Conservation (phyloP, 352 stramenopile genomes). For the Plasmopara viticola region DNA sequence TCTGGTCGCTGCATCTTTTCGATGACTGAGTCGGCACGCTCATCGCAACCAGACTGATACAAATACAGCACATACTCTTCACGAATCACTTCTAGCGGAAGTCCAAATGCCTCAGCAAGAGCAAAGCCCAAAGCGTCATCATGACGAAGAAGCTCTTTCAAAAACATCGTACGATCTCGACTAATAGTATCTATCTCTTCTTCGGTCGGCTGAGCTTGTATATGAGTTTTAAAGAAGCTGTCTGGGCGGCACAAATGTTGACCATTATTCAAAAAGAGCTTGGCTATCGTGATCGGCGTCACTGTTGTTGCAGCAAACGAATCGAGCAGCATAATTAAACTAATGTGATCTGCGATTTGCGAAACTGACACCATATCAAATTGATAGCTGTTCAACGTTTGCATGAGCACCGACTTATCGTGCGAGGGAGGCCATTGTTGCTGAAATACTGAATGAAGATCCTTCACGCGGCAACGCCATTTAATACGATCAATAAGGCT, state of each 20-base stretch:
- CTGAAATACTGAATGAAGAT: slow-evolving; percentile 41
- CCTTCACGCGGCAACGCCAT: slow-evolving; percentile 44
- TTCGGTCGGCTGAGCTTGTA: slow-evolving; percentile 11
- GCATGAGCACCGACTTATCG: slow-evolving; percentile 42
- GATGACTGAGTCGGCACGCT: slow-evolving; percentile 58
- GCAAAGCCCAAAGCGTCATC: slow-evolving; percentile 58
- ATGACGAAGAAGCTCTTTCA: slow-evolving; percentile 62
- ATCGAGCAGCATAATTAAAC: slow-evolving; percentile 72
- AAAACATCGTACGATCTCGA: slow-evolving; percentile 53
- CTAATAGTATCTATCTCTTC: slow-evolving; percentile 23
- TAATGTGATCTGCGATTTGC: slow-evolving; percentile 57
- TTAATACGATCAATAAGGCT: slow-evolving; percentile 35
- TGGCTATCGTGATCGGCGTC: slow-evolving; percentile 62
- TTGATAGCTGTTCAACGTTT: slow-evolving; percentile 34
- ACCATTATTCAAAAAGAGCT: slow-evolving; percentile 49
- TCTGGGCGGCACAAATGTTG: slow-evolving; percentile 49
- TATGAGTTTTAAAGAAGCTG: slow-evolving; percentile 35
- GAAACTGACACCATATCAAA: slow-evolving; percentile 29
- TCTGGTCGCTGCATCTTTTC: slow-evolving; percentile 67
- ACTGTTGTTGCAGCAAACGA: slow-evolving; percentile 69
- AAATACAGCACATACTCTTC: slow-evolving; percentile 79
- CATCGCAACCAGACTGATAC: slow-evolving; percentile 70
- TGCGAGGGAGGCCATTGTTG: slow-evolving; percentile 54
- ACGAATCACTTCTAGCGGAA: slow-evolving; percentile 67
- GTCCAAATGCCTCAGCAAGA: slow-evolving; percentile 62